phyloP scores from a whole-genome alignment of 768 basidiomycete genomes.

The Naganishia onofrii region DNA sequence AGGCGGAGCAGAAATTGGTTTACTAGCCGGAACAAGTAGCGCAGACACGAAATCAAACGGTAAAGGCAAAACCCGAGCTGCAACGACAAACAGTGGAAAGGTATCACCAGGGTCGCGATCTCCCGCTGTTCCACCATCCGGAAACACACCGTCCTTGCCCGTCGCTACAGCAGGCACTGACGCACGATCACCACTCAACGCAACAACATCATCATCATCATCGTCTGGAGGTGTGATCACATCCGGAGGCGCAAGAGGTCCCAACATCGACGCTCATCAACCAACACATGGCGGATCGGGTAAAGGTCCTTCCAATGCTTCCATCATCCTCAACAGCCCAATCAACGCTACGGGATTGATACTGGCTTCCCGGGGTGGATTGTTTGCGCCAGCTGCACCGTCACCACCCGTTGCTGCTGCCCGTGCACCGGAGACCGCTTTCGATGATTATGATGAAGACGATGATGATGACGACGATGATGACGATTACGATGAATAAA shows the following conservation, averaged over 20 bases:
- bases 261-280: neutral
- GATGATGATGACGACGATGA: constrained; percentile 21
- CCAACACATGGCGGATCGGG: neutral
- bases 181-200: neutral
- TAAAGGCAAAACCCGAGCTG: constrained; percentile 23
- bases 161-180: no score
- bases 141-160: neutral
- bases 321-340: constrained; percentile 14
- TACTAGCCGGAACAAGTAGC: constrained; percentile 32
- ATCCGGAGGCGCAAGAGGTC: neutral
- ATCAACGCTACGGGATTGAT: neutral
- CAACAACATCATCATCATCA: neutral
- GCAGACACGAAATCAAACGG: constrained; percentile 10
- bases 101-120: neutral
- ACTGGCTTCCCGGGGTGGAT: neutral
- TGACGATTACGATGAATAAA: constrained; percentile 8
- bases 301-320: constrained; percentile 11
- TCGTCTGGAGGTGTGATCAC: neutral
- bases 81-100: neutral
- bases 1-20: constrained; percentile 71
- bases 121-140: neutral
- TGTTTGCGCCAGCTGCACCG: neutral
- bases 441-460: constrained; percentile 4
- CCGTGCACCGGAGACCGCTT: neutral
- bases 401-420: neutral